phyloP scores from a whole-genome alignment of 176 grass and related monocot species.

The Miscanthus lutarioriparius region DNA sequence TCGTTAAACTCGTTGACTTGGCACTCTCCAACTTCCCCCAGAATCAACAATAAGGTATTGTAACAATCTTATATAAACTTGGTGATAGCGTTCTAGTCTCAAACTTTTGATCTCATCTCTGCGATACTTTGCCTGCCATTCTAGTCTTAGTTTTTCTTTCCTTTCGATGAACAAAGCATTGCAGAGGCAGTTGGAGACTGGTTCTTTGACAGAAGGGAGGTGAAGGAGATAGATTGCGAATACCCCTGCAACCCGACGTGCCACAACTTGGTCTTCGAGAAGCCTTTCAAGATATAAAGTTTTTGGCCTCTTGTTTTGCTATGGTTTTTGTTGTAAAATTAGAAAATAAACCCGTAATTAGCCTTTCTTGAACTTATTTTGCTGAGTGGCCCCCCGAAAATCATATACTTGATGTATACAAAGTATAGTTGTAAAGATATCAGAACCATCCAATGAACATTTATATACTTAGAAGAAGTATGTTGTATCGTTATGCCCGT shows the following conservation, averaged over 20 bases:
- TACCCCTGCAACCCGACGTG: slow-evolving; percentile 84
- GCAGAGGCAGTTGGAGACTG: slow-evolving; percentile 83
- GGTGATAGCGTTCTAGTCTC: background rate
- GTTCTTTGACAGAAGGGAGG: slow-evolving; percentile 66
- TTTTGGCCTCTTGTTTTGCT: background rate
- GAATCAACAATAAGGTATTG: slow-evolving; percentile 69
- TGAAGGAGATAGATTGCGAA: slow-evolving; percentile 74
- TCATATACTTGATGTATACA: background rate
- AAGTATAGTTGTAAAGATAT: background rate
- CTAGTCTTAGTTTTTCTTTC: background rate
- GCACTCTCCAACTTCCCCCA: slow-evolving; percentile 61
- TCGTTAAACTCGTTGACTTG: slow-evolving; percentile 55
- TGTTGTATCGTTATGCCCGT: too few relatives aligned
- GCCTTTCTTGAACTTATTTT: background rate
- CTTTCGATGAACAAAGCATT: slow-evolving; percentile 49
- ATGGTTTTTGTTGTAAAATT: background rate
- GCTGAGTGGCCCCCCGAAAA: too few relatives aligned
- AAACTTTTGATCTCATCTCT: too few relatives aligned
- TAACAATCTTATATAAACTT: background rate
- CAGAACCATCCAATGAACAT: background rate
- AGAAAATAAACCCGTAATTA: background rate
- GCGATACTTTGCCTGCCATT: background rate
- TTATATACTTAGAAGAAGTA: too few relatives aligned
- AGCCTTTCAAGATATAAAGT: slow-evolving; percentile 45
- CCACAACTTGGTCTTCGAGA: slow-evolving; percentile 58